Evolutionary conservation across 345 rosid species (phyloP).

Genomic region (Eucalyptus cladocalyx): DNA sequence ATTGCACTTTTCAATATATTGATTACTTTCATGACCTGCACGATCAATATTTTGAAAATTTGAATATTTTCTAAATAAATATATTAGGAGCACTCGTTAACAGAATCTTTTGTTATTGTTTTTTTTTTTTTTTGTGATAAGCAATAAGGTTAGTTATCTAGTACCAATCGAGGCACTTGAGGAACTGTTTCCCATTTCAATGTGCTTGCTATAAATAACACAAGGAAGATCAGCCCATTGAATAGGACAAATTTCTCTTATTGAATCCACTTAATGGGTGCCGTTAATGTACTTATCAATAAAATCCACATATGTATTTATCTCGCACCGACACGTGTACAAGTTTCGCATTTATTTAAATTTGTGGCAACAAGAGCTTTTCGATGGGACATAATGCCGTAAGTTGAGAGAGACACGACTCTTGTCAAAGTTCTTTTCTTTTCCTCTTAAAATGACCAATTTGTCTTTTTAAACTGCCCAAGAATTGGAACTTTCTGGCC

Average conservation of each 20-base stretch:
- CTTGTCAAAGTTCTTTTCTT: background rate
- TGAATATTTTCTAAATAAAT: background rate
- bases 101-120: too few species aligned
- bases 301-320: background rate
- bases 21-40: background rate
- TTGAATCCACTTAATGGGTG: background rate
- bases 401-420: background rate
- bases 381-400: background rate
- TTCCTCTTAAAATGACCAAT: background rate
- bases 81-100: background rate
- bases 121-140: background rate
- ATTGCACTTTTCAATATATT: background rate
- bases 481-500: background rate
- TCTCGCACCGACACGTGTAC: fast-evolving
- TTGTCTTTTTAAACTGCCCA: background rate
- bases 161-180: background rate
- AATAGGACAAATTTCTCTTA: background rate
- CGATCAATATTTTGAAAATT: background rate
- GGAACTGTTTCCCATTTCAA: background rate
- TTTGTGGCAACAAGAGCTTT: background rate
- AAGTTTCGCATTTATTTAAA: background rate
- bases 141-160: background rate
- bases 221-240: background rate
- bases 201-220: background rate
- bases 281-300: background rate